Base-by-base conservation (phyloP, 1,284 basidiomycete species). In the Cutaneotrichosporon cavernicola region DNA sequence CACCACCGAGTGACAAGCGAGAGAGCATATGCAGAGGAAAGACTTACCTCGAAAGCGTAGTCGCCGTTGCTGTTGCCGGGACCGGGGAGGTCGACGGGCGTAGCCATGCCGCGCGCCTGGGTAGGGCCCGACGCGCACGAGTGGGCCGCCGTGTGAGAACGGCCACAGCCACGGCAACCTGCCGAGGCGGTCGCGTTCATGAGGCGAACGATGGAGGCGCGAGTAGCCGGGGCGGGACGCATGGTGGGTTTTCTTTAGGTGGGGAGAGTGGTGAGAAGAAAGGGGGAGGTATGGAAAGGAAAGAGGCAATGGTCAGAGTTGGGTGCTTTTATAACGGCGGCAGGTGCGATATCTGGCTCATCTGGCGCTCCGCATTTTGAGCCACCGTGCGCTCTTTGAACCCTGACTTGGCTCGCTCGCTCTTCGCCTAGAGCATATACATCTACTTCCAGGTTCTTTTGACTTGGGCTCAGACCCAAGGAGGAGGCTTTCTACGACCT, bases 21-120 rank as follows among this genome's bases (percentile, higher is more conserved):
- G 43, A 2, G 40, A 63, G 36, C 7, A 13, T 13, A 36, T 36
- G 34, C 11, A 22, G 21, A 43, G 36, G 10, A n/a, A 56, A 34
- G 10, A 75, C 81, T 63, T 70, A 89, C 92, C 85, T 98, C 95
- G 74, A 97, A 98, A 0, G 95, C 95, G 78, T 97, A 98, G 81
- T 98, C 95, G 76, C 90, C 92, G 80, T 92, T 84, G 0, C 80
- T 77, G 4, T 72, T 72, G 38, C 72, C 74, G 55, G 73, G 72
- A 13, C 70, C 71, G 10, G 88, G 83, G 5, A 80, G 73, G 61
- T 91, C 86, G 14, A 92, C 88, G 31, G 94, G 94, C 0, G 91
- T 91, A n/a, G 93, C 94, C 68, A 90, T 73, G 10, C 75, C 73
- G 51, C 77, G 66, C 31, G 43, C 43, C 52, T 73, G 66, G 50